Base-by-base conservation (phyloP, 2,329 filamentous ascomycete genomes). In the Xylaria polymorpha region DNA sequence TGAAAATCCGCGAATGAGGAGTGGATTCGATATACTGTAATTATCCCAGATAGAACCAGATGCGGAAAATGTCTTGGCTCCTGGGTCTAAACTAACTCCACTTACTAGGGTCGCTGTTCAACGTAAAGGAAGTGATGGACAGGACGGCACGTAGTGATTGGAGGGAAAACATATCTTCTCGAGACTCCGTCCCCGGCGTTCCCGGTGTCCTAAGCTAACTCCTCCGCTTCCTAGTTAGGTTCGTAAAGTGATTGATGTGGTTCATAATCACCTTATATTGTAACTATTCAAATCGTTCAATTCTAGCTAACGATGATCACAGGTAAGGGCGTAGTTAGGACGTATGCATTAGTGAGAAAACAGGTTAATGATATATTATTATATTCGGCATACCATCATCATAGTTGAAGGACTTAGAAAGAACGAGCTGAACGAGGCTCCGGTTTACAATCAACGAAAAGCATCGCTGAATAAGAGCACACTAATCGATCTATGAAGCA, bases 1-100 rank as follows among this genome's bases (percentile, higher is more conserved):
- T 29, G 22, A 58, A 66, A 67, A 48, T 66, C 68, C 68, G 59
- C 68, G 68, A 71, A 71, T 71, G 25, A 59, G 44, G 37, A 32
- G 3, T 65, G 43, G 9, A 51, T 14, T 37, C 20, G 41, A 22
- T 51, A 39, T 50, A 15, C 41, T 60, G 10, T 44, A 20, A 50
- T 44, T 37, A 20, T 43, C 44, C 25, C 8, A 48, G 25, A 50
- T 32, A 35, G 29, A n/a, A 51, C 48, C 29, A 43, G 9, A 51
- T 35, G 61, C 35, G 44, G 62, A 39, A 37, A 41, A 44, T 43
- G 10, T 53, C 57, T 58, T 68, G 65, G 51, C 60, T 57, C 22
- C 44, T 51, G 25, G 22, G 35, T 32, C 37, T 66, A 57, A 44
- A 50, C 63, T n/a, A 63, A 68, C 68, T 71, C 68, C 68, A 68